Base-by-base conservation (phyloP, 1,139 yeast genomes). In the Geotrichum restrictum region DNA sequence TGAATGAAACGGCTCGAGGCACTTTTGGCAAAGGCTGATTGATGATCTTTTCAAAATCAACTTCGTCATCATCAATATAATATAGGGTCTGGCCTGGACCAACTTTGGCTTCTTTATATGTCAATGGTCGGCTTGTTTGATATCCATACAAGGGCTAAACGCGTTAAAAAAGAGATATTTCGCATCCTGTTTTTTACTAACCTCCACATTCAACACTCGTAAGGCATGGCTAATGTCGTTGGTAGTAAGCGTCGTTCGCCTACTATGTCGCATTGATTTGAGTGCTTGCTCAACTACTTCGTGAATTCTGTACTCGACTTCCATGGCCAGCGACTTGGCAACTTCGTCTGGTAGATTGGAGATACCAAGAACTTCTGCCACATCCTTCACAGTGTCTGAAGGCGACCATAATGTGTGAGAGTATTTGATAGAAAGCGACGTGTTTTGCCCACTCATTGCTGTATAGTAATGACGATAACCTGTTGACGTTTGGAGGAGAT, bases 371-470 rank as follows among this genome's bases (percentile, higher is more conserved):
- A 89, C 80, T 64, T 93, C 98, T 0, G 98, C 97, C 16, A 88
- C 96, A 73, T 94, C 98, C 64, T 85, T 85, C 19, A 94, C 96
- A 0, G 98, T 94, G 66, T 94, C 98, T 57, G 88, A 83, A 7
- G 98, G 98, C 3, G 98, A 91, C 98, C 98, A 93, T 57, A 93
- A 77, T 1, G 98, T 88, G 68, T 89, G 95, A 2, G 97, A 89
- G 58, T 79, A 75, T 48, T 83, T 83, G 52, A 70, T 68, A 10
- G 56, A 53, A 7, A 45, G 53, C n/a, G 50, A 33, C n/a, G 47
- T 38, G 47, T 52, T 45, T 24, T 39, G 29, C 8, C 45, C 33
- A 19, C 47, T 41, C 53, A 50, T 45, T 39, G 29, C 16, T 13
- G 14, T 27, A 41, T 41, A n/a, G n/a, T n/a, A n/a, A n/a, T n/a